These are phyloP conservation scores for Filosporella fistucella DNA, from an alignment of 495 filamentous ascomycete species.

Conservation along the genomic window DNA sequence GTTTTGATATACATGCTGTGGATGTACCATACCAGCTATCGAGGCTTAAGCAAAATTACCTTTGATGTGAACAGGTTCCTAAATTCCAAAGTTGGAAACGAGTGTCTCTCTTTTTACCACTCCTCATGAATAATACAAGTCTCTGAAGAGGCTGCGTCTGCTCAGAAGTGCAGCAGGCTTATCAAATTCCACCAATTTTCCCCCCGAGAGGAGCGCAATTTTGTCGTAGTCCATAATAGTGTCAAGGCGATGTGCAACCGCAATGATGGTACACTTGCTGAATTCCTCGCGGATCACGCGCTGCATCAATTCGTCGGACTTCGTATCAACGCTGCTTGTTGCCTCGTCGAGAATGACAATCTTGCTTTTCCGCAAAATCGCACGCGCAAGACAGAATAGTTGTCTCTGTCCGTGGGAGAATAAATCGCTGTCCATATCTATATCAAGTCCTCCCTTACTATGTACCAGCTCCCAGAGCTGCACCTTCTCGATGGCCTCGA, in stretches of 20 bases:
- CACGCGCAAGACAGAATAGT: constrained; percentile 42
- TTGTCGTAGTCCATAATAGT: constrained; percentile 44
- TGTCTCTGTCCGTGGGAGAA: constrained; percentile 42
- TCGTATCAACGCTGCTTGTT: constrained; percentile 48
- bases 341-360: constrained; percentile 44
- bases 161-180: constrained; percentile 10
- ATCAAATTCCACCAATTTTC: constrained; percentile 19
- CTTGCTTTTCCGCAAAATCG: constrained; percentile 27
- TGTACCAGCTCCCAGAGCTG: constrained; percentile 34
- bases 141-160: constrained; percentile 2
- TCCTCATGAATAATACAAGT: constrained; percentile 12
- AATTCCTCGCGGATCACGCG: constrained; percentile 56
- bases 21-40: no score
- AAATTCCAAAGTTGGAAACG: no score
- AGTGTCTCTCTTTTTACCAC: no score
- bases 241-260: constrained; percentile 60
- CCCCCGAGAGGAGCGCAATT: constrained; percentile 38
- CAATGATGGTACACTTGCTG: constrained; percentile 50
- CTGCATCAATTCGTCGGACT: constrained; percentile 55
- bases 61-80: no score
- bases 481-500: constrained; percentile 32
- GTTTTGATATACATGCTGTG: no score
- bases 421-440: constrained; percentile 30
- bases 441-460: constrained; percentile 35
- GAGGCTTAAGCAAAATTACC: no score